Evolutionary conservation across 305 asterid species (phyloP).

Genomic region (Fraxinus xanthoxyloides): DNA sequence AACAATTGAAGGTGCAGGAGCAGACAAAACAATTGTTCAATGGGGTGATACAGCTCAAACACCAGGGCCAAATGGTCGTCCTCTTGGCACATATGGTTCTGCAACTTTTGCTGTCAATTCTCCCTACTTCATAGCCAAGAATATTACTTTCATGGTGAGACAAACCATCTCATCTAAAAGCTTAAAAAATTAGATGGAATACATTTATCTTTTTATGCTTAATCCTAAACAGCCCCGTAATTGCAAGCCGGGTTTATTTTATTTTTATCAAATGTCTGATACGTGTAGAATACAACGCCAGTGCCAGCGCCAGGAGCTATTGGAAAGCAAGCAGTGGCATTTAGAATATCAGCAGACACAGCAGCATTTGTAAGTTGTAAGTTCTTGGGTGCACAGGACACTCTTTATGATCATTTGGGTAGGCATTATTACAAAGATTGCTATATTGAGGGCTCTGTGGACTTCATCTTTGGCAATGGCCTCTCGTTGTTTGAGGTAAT

Average conservation of each 20-base stretch:
- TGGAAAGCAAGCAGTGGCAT: conserved; percentile 90
- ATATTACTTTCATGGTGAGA: conserved; percentile 72
- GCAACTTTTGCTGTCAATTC: conserved; percentile 95
- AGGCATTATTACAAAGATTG: conserved; percentile 88
- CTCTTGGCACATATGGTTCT: conserved; percentile 81
- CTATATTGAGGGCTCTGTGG: conserved; percentile 89
- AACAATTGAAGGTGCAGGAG: conserved; percentile 73
- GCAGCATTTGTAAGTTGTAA: conserved; percentile 70
- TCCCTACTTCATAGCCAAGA: conserved; percentile 73
- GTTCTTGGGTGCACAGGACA: conserved; percentile 90
- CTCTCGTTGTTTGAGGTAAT: conserved; percentile 90
- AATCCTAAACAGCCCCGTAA: not conserved
- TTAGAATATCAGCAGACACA: conserved; percentile 89
- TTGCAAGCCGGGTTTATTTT: not conserved
- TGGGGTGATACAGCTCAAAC: conserved; percentile 92
- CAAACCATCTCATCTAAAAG: not conserved
- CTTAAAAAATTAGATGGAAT: not conserved
- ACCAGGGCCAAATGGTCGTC: conserved; percentile 55
- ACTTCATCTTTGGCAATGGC: conserved; percentile 84
- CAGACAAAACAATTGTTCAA: conserved; percentile 66
- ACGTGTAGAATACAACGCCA: conserved; percentile 72
- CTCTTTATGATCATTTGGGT: conserved; percentile 78
- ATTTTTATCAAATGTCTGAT: not conserved
- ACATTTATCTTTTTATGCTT: not conserved
- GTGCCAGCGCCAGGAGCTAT: conserved; percentile 79